Percentiles rank a stretch among this genome's conserved stretches.
phyloP scores from a whole-genome alignment of 208 protist species.

The Trypanosoma mega region DNA sequence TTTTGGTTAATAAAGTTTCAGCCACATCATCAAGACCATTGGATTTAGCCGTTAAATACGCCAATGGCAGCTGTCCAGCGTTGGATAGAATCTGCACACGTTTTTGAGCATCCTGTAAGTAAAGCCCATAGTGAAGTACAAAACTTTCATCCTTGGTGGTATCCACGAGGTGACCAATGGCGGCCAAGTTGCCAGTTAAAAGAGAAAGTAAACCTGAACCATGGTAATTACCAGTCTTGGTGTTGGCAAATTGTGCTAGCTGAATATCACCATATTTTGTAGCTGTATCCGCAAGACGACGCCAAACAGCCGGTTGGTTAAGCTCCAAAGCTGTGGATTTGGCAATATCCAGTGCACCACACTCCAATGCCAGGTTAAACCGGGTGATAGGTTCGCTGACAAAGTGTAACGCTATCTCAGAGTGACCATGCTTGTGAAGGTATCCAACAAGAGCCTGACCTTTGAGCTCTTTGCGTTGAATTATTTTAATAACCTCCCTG shows the following conservation, averaged over 20 bases:
- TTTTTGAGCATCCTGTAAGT: constrained; percentile 87
- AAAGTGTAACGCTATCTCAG: constrained; percentile 98
- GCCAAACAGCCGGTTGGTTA: constrained; percentile 92
- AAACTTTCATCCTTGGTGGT: constrained; percentile 79
- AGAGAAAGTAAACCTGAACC: constrained; percentile 94
- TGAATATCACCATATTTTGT: constrained; percentile 94
- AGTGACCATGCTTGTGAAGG: constrained; percentile 97
- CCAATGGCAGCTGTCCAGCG: constrained; percentile 80
- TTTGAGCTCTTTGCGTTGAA: constrained; percentile 89
- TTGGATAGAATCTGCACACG: constrained; percentile 82
- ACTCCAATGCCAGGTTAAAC: constrained; percentile 98
- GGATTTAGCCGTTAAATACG: constrained; percentile 85
- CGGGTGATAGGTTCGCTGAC: constrained; percentile 95
- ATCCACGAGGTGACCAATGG: constrained; percentile 92
- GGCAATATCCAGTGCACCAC: constrained; percentile 96
- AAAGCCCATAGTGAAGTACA: constrained; percentile 94
- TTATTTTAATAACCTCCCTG: constrained; percentile 93
- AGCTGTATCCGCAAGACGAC: constrained; percentile 90
- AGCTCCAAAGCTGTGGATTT: constrained; percentile 89
- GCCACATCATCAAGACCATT: constrained; percentile 88
- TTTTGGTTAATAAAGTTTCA: constrained; percentile 37
- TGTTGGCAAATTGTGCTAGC: constrained; percentile 95
- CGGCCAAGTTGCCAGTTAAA: constrained; percentile 95
- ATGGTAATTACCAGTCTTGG: constrained; percentile 94
- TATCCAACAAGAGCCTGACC: constrained; percentile 98